Evolutionary conservation across 768 basidiomycete species (phyloP), one percentile per base, ranked within the genome.

Genomic region (Amylocystis lapponica): DNA sequence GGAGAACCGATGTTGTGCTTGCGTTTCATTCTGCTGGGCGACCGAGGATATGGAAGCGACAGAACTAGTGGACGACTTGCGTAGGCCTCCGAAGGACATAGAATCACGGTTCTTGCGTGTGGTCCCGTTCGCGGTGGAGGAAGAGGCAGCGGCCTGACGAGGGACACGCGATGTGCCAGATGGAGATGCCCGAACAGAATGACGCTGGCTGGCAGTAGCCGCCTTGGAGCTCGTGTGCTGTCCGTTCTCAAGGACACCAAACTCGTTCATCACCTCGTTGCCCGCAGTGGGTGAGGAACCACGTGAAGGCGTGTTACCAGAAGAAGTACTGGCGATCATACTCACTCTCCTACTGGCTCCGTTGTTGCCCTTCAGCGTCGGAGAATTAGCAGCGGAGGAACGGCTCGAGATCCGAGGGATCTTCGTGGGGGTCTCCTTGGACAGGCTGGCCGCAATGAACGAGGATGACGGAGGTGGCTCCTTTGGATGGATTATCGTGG

Each of bases 361-460:
- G 29, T 59, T 59, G 7, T 57, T 55, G 2, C 70, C 68, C 52
- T 81, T 81, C 42, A 78, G 61, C 32, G 83, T 75, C 12, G 89
- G 89, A 6, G 88, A 88, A 36, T 78, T 74, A 40, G 74, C 75
- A 9, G 84, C 79, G 4, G 89, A 86, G 2, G 83, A 81, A 26
- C 84, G 77, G 56, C 87, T 87, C n/a, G 88, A 85, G 30, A 94
- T 92, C 20, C 90, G 86, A 36, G 90, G 90, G 55, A 93, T 94
- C 68, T 91, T 93, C 16, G 90, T 94, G 3, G 90, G 90, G 0
- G 91, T 91, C 58, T 90, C 89, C 64, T 91, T 91, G 5, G 76
- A 60, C 43, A 81, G 63, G 9, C 69, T 66, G 22, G 73, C 68
- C 3, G 69, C 55, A 13, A 77, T 83, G 43, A 69, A 57, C 30